These are phyloP conservation scores for Sporothrix curviconia DNA, from an alignment of 2,329 filamentous ascomycete genomes.

Conservation along the genomic window DNA sequence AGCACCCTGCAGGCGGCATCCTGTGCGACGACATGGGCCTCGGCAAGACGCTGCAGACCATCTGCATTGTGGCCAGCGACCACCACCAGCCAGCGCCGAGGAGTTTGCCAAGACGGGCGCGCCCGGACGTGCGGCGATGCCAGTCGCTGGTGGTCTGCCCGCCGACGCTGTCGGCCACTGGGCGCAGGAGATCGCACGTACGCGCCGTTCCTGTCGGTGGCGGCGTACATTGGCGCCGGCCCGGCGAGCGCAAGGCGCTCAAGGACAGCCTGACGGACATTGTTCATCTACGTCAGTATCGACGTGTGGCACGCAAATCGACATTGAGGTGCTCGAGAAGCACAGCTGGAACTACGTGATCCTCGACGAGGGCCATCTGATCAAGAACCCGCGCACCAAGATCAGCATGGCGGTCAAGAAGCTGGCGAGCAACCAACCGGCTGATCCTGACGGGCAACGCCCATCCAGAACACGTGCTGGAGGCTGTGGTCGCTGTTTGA, in stretches of 20 bases:
- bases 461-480: slow-evolving; percentile 94
- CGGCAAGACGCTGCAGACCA: slow-evolving; percentile 92
- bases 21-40: slow-evolving; percentile 99
- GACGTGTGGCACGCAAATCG: slow-evolving; percentile 97
- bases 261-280: slow-evolving; percentile 75
- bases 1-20: slow-evolving; percentile 95
- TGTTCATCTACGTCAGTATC: slow-evolving; percentile 94
- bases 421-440: slow-evolving; percentile 82
- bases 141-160: slow-evolving; percentile 95
- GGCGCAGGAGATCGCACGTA: slow-evolving; percentile 98
- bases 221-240: slow-evolving; percentile 88
- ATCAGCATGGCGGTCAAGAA: slow-evolving; percentile 89
- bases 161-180: slow-evolving; percentile 92
- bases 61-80: slow-evolving; percentile 96
- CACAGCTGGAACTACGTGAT: slow-evolving; percentile 95
- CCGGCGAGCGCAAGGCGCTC: slow-evolving; percentile 68
- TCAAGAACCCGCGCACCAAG: slow-evolving; percentile 98
- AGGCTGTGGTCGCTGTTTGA: slow-evolving; percentile 98
- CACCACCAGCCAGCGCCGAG: slow-evolving; percentile 87
- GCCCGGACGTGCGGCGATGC: slow-evolving; percentile 67
- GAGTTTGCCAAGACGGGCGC: slow-evolving; percentile 79
- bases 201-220: slow-evolving; percentile 83
- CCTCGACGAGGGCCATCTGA: slow-evolving; percentile 92
- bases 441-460: slow-evolving; percentile 93
- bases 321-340: slow-evolving; percentile 74